phyloP scores from a whole-genome alignment of 192 early-diverging fungal genomes.

The Mortierella hygrophila region DNA sequence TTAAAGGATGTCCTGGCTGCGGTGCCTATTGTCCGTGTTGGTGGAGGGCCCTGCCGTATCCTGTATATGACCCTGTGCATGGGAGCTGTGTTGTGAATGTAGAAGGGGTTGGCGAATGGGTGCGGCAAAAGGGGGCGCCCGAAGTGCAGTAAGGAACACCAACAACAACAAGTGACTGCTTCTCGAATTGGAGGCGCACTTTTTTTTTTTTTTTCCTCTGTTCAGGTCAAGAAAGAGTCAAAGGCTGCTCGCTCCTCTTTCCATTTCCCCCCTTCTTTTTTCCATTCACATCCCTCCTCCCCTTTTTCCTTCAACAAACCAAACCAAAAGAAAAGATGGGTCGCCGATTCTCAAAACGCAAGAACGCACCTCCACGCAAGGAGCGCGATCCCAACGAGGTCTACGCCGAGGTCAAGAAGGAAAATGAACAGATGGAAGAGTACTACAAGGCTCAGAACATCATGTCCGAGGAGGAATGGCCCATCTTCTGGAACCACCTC shows the following conservation, averaged over 20 bases:
- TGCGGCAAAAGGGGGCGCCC: neutral
- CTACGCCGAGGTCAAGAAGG: conserved; percentile 61
- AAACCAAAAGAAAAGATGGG: conserved; percentile 31
- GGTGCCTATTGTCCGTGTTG: neutral
- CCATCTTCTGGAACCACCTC: conserved; percentile 77
- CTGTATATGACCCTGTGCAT: conserved; percentile 25
- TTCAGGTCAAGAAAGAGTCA: neutral
- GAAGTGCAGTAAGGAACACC: too few species aligned
- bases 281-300: neutral
- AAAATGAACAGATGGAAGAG: conserved; percentile 73
- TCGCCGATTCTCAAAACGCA: conserved; percentile 40
- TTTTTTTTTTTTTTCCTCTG: neutral
- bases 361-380: conserved; percentile 44
- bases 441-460: conserved; percentile 87
- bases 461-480: conserved; percentile 88
- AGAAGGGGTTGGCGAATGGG: neutral
- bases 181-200: neutral
- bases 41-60: neutral
- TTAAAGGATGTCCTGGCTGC: neutral
- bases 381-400: conserved; percentile 46
- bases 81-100: neutral
- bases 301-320: neutral
- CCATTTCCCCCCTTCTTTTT: too few species aligned
- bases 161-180: neutral
- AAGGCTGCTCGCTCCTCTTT: too few species aligned